phyloP scores from a whole-genome alignment of 202 grass and related monocot species.

The Musa balbisiana region DNA sequence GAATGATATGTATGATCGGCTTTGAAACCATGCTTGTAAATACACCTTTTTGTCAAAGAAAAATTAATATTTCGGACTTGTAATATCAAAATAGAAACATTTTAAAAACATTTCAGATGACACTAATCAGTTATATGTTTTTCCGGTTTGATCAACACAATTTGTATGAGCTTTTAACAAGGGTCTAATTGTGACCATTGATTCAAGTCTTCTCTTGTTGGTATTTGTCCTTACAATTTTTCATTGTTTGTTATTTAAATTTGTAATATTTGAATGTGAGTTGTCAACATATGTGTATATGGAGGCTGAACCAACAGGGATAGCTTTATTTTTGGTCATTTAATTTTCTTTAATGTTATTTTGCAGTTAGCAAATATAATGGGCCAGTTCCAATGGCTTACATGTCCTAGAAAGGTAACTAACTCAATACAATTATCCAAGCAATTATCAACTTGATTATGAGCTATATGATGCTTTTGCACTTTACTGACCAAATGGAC shows the following conservation, averaged over 20 bases:
- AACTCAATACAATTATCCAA: background rate
- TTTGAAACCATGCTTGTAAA: background rate
- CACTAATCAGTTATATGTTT: background rate
- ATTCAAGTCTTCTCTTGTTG: background rate
- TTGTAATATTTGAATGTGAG: background rate
- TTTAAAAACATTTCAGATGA: background rate
- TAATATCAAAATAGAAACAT: background rate
- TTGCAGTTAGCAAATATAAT: slow-evolving; percentile 73
- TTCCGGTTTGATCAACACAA: background rate
- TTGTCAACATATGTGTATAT: background rate
- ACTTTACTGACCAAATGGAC: slow-evolving; percentile 21
- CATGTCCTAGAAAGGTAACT: slow-evolving; percentile 82
- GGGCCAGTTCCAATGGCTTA: slow-evolving; percentile 72
- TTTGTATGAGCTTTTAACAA: too few relatives aligned
- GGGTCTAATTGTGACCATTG: too few relatives aligned
- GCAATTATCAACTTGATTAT: background rate
- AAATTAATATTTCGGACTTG: background rate
- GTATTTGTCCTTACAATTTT: background rate
- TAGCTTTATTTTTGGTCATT: background rate
- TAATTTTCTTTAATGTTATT: slow-evolving; percentile 27
- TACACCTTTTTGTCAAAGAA: background rate
- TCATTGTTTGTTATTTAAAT: background rate
- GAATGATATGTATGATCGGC: too few relatives aligned
- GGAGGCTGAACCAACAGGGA: background rate
- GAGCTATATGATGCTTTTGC: background rate